Percentiles rank a stretch among this genome's conserved stretches.
phyloP scores from a whole-genome alignment of 352 stramenopile genomes.

The Blastocystis sp. region DNA sequence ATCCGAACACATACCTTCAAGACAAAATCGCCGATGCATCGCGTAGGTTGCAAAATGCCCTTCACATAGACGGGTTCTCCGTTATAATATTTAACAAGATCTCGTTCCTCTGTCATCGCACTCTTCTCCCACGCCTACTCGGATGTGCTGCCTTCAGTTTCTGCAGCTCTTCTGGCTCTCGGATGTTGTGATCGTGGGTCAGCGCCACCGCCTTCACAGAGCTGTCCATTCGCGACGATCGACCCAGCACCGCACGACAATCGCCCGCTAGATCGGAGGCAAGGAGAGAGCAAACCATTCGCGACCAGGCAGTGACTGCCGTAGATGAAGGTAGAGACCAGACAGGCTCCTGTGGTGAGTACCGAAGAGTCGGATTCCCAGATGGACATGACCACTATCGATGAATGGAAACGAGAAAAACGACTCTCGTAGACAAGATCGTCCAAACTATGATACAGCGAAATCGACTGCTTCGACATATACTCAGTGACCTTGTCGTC shows the following conservation, averaged over 20 bases:
- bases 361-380: conserved; percentile 3
- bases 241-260: conserved; percentile 6
- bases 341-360: neutral
- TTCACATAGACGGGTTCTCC: conserved; percentile 10
- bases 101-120: conserved; percentile 21
- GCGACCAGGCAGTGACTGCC: neutral
- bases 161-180: conserved; percentile 44
- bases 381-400: conserved; percentile 34
- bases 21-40: conserved; percentile 28
- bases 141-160: conserved; percentile 20
- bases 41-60: conserved; percentile 22
- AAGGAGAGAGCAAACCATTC: neutral
- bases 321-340: conserved; percentile 5
- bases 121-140: neutral
- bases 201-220: conserved; percentile 16
- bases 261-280: neutral
- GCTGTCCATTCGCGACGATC: neutral
- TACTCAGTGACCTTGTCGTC: neutral
- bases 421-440: conserved; percentile 2
- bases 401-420: neutral
- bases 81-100: conserved; percentile 64
- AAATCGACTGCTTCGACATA: neutral
- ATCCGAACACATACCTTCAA: neutral
- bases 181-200: conserved; percentile 64
- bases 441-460: conserved; percentile 13